Evolutionary conservation across 257 asterid genomes (phyloP), one percentile per base, ranked within the genome.

Genomic region (Nicotiana otophora): DNA sequence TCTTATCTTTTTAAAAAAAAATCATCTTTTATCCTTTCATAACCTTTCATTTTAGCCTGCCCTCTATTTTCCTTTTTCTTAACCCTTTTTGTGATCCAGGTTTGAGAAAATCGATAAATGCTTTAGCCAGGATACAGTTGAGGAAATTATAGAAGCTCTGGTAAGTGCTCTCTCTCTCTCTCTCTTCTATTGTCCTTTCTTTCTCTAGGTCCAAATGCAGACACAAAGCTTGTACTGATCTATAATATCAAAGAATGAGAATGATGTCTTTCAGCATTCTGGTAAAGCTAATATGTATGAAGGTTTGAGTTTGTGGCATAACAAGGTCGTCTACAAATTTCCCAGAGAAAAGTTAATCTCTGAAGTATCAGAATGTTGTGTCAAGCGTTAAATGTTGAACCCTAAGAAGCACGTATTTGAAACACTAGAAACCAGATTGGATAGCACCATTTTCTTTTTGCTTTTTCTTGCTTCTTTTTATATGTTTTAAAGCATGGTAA

Each of bases 71-170:
- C 69, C 55, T 42, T 78, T 72, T 20, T 58, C 15, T 72, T 72
- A 46, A 61, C 58, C 20, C 39, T 36, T 62, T 61, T 75, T 75
- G 63, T 51, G 46, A 75, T 84, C 75, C 92, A 96, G 99, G 92
- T 83, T 94, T 66, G 94, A 93, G 82, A 85, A 83, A 72, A 94
- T 96, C 23, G 95, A 96, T 84, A 89, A 90, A 67, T 83, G 91
- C 84, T 96, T 96, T 84, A 68, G 96, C 87, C 87, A 84, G 58
- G 97, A 96, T 66, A 93, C 98, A 1, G 81, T 93, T 89, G 99
- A 96, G 89, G 99, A 94, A 87, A 96, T 94, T 58, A 83, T 96
- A 77, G 93, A 91, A 82, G 94, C 96, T 84, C 86, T 96, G 94
- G 99, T 96, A 86, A 89, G 97, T 75, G 16, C 46, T 14, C 58